Percentiles rank a stretch among this genome's conserved stretches.
Conservation (phyloP, 2,329 filamentous ascomycete genomes). For the Chaetomium olivaceum region DNA sequence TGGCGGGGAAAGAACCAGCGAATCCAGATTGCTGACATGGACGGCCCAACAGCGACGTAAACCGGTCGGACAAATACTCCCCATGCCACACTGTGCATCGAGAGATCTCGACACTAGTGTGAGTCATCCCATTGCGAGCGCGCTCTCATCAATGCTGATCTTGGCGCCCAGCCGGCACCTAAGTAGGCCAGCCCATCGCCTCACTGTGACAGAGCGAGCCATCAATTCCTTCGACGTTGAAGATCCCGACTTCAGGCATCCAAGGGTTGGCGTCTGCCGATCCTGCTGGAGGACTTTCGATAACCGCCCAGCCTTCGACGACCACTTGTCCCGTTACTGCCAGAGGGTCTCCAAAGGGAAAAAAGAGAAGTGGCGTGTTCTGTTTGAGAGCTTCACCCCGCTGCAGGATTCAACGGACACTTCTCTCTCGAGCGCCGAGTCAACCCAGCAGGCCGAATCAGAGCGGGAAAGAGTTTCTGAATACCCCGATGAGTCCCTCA, state of each 20-base stretch:
- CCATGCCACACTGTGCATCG: constrained; percentile 39
- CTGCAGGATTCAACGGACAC: constrained; percentile 11
- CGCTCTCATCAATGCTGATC: constrained; percentile 17
- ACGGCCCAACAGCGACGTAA: constrained; percentile 29
- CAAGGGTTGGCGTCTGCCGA: constrained; percentile 37
- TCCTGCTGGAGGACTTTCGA: constrained; percentile 38
- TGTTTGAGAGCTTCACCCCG: constrained; percentile 35
- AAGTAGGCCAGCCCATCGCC: constrained; percentile 37
- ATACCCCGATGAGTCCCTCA: constrained; percentile 4
- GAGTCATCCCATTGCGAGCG: constrained; percentile 22
- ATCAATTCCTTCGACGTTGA: constrained; percentile 38
- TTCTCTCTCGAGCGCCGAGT: background rate
- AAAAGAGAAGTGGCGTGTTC: constrained; percentile 36
- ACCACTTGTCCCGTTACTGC: constrained; percentile 33
- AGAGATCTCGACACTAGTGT: constrained; percentile 41
- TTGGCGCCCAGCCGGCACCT: constrained; percentile 36
- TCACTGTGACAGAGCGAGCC: constrained; percentile 31
- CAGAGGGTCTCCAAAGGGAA: constrained; percentile 36
- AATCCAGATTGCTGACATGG: constrained; percentile 1
- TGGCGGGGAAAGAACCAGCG: background rate
- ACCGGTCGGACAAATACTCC: constrained; percentile 35
- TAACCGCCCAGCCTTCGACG: constrained; percentile 32
- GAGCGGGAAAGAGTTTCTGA: constrained; percentile 7
- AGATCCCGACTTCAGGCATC: constrained; percentile 32
- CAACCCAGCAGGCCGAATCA: constrained; percentile 8